Evolutionary conservation across 2,329 filamentous ascomycete species (phyloP).

Genomic region (Colletotrichum tanaceti): DNA sequence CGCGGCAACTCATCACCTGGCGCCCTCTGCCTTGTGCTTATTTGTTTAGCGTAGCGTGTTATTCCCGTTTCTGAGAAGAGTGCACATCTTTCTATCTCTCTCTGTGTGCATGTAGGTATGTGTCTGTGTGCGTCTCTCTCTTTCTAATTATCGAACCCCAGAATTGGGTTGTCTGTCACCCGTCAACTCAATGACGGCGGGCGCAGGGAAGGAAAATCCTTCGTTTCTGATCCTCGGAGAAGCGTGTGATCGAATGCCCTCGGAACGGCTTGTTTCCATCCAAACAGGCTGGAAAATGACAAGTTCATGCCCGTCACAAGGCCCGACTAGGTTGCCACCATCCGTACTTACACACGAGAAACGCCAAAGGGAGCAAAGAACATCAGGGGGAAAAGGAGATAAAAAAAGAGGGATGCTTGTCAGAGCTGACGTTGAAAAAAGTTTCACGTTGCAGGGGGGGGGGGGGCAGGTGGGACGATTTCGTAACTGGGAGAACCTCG

Average conservation of each 20-base stretch:
- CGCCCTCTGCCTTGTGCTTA: slow-evolving; percentile 20
- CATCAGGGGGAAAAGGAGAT: too few relatives aligned
- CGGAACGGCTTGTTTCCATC: slow-evolving; percentile 16
- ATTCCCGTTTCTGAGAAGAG: neutral
- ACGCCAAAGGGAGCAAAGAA: neutral
- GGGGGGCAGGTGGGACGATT: slow-evolving; percentile 13
- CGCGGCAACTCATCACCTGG: slow-evolving; percentile 13
- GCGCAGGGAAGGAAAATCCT: neutral
- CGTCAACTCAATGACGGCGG: neutral
- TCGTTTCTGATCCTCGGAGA: neutral
- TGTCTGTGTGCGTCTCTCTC: too few relatives aligned
- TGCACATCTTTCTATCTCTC: too few relatives aligned
- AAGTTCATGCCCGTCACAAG: slow-evolving; percentile 1
- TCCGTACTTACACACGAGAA: neutral
- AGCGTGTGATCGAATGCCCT: neutral
- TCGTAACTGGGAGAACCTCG: neutral
- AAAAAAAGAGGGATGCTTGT: slow-evolving; percentile 14
- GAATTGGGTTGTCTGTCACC: neutral
- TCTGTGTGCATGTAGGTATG: too few relatives aligned
- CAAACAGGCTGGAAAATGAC: neutral
- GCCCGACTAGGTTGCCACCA: too few relatives aligned
- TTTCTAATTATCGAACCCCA: neutral
- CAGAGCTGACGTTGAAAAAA: slow-evolving; percentile 17
- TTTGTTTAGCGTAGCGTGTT: slow-evolving; percentile 7
- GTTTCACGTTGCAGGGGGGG: slow-evolving; percentile 1